Base-by-base conservation (phyloP, 495 filamentous ascomycete species). In the Xylaria acuta region DNA sequence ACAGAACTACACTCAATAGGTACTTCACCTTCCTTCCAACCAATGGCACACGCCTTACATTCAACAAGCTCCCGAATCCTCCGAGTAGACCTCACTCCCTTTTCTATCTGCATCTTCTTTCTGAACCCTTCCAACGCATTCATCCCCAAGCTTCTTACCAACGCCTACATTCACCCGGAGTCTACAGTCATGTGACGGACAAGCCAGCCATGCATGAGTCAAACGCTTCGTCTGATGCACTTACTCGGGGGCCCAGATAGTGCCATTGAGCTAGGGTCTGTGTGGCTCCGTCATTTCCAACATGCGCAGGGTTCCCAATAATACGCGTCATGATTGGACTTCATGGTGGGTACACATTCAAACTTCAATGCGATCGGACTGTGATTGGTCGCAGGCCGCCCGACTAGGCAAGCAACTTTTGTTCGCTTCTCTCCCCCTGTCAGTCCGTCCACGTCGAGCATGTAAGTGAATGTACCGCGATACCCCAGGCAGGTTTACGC, bases 241-340 rank as follows among this genome's bases (percentile, higher is more conserved):
- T 64, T 72, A 49, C 77, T 45, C 54, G 45, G 70, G 72, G 70
- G 30, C 22, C 54, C 18, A 63, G 54, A 30, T 41, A 27, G 36
- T 9, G 41, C 25, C 36, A 32, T 18, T 18, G 45, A 70, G 63
- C 71, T 70, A 67, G 59, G 58, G 66, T 56, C 43, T 59, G 49
- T 72, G 73, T 75, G 75, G 75, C 71, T 75, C 71, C 60, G 73
- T 79, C 77, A 79, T 79, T 79, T 79, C 75, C 73, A 47, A 22
- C 67, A 69, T 54, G 70, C 49, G 38, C 75, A 67, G 49, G 75
- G 72, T 70, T 72, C 32, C 54, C 63, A 67, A 27, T 53, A 75
- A 64, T 68, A 76, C 77, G 77, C 77, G 77, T 79, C 74, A 79
- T 77, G 74, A 79, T 79, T 79, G 77, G 77, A 67, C 51, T 64